A percentile compares a stretch with the other conserved stretches of the same genome.
Conservation (phyloP, 83 land plant species). For the Thuja plicata region DNA sequence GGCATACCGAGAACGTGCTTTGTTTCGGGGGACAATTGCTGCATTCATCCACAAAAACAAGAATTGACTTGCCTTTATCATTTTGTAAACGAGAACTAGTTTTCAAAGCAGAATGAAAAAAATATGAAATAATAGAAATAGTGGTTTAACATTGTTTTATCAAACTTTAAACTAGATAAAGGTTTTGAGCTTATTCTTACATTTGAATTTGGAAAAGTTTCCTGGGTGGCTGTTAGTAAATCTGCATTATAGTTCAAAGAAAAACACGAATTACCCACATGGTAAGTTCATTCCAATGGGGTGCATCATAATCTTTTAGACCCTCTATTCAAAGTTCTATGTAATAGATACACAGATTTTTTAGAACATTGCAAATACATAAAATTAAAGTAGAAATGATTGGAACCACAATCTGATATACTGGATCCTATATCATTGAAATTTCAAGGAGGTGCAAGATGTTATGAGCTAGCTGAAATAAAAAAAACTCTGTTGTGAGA, state of each 20-base stretch:
- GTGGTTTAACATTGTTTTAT: background rate
- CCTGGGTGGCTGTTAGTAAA: conserved; percentile 73
- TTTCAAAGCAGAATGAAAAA: background rate
- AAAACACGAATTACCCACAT: background rate
- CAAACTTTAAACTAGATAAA: background rate
- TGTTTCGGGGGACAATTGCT: conserved; percentile 43
- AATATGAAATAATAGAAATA: background rate
- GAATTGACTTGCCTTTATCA: background rate
- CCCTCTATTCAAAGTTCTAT: background rate
- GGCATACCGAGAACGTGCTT: conserved; percentile 71
- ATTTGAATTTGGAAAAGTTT: conserved; percentile 58
- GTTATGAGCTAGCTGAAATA: background rate
- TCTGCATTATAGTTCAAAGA: conserved; percentile 52
- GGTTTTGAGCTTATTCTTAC: conserved; percentile 35
- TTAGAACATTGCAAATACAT: background rate
- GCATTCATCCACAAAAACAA: conserved; percentile 12
- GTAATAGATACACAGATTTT: background rate
- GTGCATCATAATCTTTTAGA: background rate
- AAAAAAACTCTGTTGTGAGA: too few species aligned
- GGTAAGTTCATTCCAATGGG: background rate
- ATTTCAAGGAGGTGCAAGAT: background rate
- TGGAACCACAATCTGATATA: background rate
- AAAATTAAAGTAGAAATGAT: background rate
- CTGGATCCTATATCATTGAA: background rate
- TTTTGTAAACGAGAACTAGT: background rate